Base-by-base conservation (phyloP, 73 alveolate genomes). In the Symbiodinium pilosum region DNA sequence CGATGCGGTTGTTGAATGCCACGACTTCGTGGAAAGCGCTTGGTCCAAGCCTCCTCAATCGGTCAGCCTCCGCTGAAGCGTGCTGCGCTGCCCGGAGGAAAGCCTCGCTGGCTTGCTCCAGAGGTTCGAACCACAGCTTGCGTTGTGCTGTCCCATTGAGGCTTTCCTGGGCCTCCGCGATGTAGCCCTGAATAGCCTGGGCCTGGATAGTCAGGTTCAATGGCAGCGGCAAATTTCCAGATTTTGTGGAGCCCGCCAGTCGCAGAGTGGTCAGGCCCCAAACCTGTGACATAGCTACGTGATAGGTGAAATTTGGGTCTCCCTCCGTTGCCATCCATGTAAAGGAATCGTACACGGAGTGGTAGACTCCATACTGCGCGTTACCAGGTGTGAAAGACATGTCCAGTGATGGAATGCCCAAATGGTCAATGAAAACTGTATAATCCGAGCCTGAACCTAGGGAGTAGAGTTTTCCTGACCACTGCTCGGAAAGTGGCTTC, bases 381-480 rank as follows among this genome's bases (percentile, higher is more conserved):
- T 64, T 87, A 42, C 39, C 38, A 26, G 88, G 88, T 30, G 94
- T 54, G 77, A 68, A 89, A 43, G 77, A 56, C 88, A 64, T 41
- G 87, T 89, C 87, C 44, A 89, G 87, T 38, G 96, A 89, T 12
- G 96, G 54, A 24, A 89, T 69, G 54, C 96, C 96, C 75, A 43
- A 4, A 41, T 69, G 96, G 38, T 89, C 88, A 64, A 89, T 64
- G 77, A 89, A 89, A 14, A 43, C 59, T 30, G 96, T 89, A 32
- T 89, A 89, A 47, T 89, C 96, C 32, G 96, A 89, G 38, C 96
- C 96, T 34, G 96, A 89, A 41, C 96, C 96, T 42, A 89, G 56
- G 34, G 96, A 42, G 47, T 30, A 64, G n/a, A 89, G 20, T 34
- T 64, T 56, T 12, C 94, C 94, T 21, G 84, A 36, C 85, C 94